Conservation (phyloP, 2,329 filamentous ascomycete species). For the Arthrobotrys sinensis region DNA sequence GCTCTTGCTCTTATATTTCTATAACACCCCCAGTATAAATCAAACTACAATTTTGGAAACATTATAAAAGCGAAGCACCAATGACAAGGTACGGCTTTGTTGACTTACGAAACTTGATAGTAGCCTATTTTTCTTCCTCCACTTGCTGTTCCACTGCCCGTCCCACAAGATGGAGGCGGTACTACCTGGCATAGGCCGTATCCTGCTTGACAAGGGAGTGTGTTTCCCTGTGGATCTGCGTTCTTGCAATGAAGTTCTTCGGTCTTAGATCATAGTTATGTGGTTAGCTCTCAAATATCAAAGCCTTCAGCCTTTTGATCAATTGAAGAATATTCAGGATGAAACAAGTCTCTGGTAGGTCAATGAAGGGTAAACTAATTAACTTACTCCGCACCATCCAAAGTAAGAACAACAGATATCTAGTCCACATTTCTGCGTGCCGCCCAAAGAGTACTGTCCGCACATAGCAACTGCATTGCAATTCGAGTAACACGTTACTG, state of each 20-base stretch:
- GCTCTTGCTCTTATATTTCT: conserved; percentile 62
- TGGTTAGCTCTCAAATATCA: neutral
- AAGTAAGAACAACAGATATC: conserved; percentile 43
- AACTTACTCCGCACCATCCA: conserved; percentile 46
- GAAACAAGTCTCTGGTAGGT: too few relatives aligned
- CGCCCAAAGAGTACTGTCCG: conserved; percentile 32
- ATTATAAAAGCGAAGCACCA: neutral
- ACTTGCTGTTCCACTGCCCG: conserved; percentile 38
- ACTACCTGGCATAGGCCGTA: conserved; percentile 22
- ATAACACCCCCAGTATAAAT: neutral
- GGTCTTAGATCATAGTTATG: neutral
- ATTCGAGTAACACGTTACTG: conserved; percentile 29
- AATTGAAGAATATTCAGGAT: neutral
- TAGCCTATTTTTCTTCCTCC: conserved; percentile 36
- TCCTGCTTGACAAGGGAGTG: conserved; percentile 34
- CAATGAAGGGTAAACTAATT: too few relatives aligned
- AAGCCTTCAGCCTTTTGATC: too few relatives aligned
- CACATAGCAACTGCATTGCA: conserved; percentile 42
- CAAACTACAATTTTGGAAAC: neutral
- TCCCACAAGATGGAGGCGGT: conserved; percentile 37
- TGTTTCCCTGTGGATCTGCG: conserved; percentile 39
- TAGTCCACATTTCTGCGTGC: conserved; percentile 27
- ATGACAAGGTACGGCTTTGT: too few relatives aligned
- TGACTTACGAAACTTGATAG: conserved; percentile 48
- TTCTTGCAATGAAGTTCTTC: conserved; percentile 31